These are phyloP conservation scores for Hygrophorus pudorinus DNA, from an alignment of 768 basidiomycete species.

Conservation along the genomic window DNA sequence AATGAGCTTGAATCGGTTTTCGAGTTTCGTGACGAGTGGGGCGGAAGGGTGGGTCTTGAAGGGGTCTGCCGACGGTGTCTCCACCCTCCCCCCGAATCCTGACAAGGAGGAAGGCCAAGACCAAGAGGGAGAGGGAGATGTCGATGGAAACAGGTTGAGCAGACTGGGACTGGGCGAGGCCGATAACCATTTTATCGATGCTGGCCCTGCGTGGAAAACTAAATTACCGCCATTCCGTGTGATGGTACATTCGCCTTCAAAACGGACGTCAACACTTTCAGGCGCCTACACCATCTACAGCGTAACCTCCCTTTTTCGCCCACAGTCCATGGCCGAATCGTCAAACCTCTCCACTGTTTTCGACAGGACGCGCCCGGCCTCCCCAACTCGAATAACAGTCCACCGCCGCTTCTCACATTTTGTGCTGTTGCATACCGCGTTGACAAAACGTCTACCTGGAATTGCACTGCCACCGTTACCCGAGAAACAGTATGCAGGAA, in stretches of 20 bases:
- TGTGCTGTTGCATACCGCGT: conserved; percentile 61
- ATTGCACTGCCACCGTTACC: conserved; percentile 76
- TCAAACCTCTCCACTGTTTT: conserved; percentile 11
- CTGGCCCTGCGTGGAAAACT: conserved; percentile 61
- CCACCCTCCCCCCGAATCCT: conserved; percentile 17
- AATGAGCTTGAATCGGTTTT: conserved; percentile 76
- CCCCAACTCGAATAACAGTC: conserved; percentile 57
- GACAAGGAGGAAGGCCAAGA: conserved; percentile 21
- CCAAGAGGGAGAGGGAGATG: conserved; percentile 32
- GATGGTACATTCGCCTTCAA: conserved; percentile 74
- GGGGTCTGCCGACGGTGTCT: conserved; percentile 34
- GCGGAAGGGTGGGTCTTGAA: conserved; percentile 79
- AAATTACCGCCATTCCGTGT: conserved; percentile 67
- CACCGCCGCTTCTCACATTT: conserved; percentile 82
- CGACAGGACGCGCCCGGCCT: conserved; percentile 16
- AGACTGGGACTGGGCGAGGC: conserved; percentile 42
- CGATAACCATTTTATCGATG: conserved; percentile 62
- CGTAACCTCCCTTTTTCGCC: conserved; percentile 64
- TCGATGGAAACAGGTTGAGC: conserved; percentile 25
- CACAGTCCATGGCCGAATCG: conserved; percentile 14
- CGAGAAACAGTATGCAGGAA: conserved; percentile 75
- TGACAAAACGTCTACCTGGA: conserved; percentile 61
- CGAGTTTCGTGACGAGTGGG: conserved; percentile 76
- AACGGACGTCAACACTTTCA: conserved; percentile 53
- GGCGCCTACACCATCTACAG: conserved; percentile 69